phyloP scores from a whole-genome alignment of 2,329 filamentous ascomycete genomes.

The Taxawa tesnikishii region DNA sequence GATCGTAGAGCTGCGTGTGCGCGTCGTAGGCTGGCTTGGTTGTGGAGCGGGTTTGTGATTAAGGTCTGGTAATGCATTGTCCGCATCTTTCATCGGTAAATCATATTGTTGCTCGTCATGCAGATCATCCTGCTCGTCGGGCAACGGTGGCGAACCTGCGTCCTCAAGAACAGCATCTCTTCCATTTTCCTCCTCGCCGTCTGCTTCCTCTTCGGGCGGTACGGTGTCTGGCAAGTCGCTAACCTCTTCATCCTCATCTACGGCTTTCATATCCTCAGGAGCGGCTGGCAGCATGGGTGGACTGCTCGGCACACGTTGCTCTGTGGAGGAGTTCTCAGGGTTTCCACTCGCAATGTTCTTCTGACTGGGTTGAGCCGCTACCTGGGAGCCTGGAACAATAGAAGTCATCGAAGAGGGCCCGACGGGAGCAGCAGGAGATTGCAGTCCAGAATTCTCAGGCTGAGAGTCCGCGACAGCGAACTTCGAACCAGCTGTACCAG shows the following conservation, averaged over 20 bases:
- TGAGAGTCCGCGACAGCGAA: constrained; percentile 35
- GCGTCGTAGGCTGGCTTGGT: neutral
- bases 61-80: too few relatives aligned
- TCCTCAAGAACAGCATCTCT: neutral
- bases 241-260: constrained; percentile 7
- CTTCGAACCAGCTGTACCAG: constrained; percentile 6
- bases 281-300: constrained; percentile 14
- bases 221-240: constrained; percentile 1
- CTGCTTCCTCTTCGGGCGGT: constrained; percentile 8
- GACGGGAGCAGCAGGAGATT: constrained; percentile 17
- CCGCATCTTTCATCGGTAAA: too few relatives aligned
- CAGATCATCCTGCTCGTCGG: too few relatives aligned
- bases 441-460: constrained; percentile 18
- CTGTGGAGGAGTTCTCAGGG: too few relatives aligned
- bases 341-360: too few relatives aligned
- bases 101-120: too few relatives aligned
- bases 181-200: neutral
- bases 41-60: too few relatives aligned
- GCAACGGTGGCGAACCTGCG: neutral
- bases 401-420: constrained; percentile 24
- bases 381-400: constrained; percentile 22
- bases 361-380: constrained; percentile 17
- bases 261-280: constrained; percentile 12
- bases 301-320: constrained; percentile 21
- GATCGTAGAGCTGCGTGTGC: neutral